These are phyloP conservation scores for Angomonas deanei DNA, from an alignment of 208 protist species.

Conservation along the genomic window DNA sequence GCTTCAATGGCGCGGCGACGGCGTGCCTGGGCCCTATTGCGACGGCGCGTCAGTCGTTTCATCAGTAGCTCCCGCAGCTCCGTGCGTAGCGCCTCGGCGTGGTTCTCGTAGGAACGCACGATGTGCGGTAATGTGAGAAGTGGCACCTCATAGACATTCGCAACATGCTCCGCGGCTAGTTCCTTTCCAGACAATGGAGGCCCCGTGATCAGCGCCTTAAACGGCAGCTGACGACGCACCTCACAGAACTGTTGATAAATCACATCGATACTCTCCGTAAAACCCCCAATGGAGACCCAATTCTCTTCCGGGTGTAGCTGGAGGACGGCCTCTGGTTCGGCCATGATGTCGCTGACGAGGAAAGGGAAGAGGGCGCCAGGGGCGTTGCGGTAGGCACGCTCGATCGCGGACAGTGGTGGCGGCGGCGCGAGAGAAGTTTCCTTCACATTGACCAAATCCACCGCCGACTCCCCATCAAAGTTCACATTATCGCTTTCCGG, in stretches of 20 bases:
- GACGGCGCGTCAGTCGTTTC: constrained; percentile 48
- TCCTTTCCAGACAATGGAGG: constrained; percentile 77
- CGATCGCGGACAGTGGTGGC: constrained; percentile 17
- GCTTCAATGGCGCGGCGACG: constrained; percentile 13
- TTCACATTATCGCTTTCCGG: neutral
- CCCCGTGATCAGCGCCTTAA: constrained; percentile 72
- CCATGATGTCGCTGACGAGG: constrained; percentile 68
- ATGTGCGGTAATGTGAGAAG: constrained; percentile 39
- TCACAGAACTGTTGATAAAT: constrained; percentile 72
- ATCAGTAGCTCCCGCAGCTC: constrained; percentile 45
- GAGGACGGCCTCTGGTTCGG: constrained; percentile 54
- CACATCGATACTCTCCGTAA: constrained; percentile 57
- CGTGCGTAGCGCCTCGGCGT: constrained; percentile 37
- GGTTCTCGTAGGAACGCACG: constrained; percentile 37
- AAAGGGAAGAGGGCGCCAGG: constrained; percentile 19
- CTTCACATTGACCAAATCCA: constrained; percentile 16
- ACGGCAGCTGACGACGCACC: constrained; percentile 28
- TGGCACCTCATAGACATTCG: constrained; percentile 51
- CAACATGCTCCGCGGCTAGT: constrained; percentile 35
- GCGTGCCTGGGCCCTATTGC: constrained; percentile 23
- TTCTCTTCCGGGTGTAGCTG: constrained; percentile 63
- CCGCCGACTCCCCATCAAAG: neutral
- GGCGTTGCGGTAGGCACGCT: constrained; percentile 7
- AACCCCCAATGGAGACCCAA: constrained; percentile 74
- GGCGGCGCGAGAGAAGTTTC: constrained; percentile 5